Conservation (phyloP, 2,329 filamentous ascomycete genomes). For the Ophiostoma australiae region DNA sequence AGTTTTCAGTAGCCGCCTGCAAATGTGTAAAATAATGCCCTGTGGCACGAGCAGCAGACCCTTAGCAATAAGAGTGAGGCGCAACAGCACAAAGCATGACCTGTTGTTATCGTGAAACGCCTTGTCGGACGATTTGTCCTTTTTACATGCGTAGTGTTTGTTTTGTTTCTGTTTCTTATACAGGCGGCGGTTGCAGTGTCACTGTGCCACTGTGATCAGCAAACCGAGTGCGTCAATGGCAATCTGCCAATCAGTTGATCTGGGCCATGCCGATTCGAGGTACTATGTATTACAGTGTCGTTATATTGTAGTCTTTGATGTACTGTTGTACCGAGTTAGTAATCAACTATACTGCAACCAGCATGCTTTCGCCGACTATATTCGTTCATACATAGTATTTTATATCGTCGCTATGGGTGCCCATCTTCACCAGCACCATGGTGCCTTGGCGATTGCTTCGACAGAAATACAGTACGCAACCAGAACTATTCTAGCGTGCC, state of each 20-base stretch:
- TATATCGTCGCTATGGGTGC: background rate
- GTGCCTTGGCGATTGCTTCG: background rate
- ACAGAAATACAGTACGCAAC: background rate
- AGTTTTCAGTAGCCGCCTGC: background rate
- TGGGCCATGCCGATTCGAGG: background rate
- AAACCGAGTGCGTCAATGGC: background rate
- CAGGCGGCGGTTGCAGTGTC: constrained; percentile 2
- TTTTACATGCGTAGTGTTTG: constrained; percentile 8
- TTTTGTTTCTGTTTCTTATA: constrained; percentile 14
- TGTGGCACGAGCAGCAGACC: background rate
- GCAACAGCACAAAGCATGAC: background rate
- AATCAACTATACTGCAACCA: background rate
- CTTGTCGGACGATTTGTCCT: background rate
- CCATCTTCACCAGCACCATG: too few species aligned
- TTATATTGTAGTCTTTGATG: background rate
- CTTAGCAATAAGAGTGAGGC: background rate
- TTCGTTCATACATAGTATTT: background rate
- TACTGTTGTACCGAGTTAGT: background rate
- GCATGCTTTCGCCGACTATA: background rate
- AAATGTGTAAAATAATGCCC: background rate
- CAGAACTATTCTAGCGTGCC: background rate
- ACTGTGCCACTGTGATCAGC: constrained; percentile 9
- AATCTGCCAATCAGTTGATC: background rate
- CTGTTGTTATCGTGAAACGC: background rate
- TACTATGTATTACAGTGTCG: too few species aligned